These are phyloP conservation scores for Themeda triandra DNA, from an alignment of 176 grass and related monocot species.

Conservation along the genomic window DNA sequence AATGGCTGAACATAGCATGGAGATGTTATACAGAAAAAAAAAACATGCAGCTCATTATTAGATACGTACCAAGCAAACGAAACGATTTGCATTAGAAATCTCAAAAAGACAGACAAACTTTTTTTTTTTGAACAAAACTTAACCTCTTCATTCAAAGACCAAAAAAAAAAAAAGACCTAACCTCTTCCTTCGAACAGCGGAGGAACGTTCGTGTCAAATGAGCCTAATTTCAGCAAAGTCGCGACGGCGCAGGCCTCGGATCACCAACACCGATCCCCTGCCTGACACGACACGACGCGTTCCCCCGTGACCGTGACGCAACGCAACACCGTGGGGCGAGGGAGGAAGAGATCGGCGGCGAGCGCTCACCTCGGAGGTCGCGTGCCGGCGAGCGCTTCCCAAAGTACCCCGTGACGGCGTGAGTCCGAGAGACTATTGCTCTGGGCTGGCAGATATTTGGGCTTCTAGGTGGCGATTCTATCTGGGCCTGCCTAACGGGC, in stretches of 20 bases:
- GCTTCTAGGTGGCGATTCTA: background rate
- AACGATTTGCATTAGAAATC: background rate
- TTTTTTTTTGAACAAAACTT: too few species aligned
- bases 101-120: background rate
- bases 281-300: too few species aligned
- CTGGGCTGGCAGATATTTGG: background rate
- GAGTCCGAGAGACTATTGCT: background rate
- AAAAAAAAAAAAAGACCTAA: too few species aligned
- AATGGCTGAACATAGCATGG: background rate
- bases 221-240: background rate
- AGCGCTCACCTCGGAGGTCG: background rate
- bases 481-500: background rate
- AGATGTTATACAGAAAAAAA: background rate
- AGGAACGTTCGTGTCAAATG: background rate
- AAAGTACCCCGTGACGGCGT: too few species aligned
- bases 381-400: background rate
- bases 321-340: background rate
- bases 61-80: background rate
- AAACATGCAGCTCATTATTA: background rate
- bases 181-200: too few species aligned
- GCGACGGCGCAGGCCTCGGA: background rate
- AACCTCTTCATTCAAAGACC: too few species aligned
- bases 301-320: too few species aligned
- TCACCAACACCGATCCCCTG: background rate
- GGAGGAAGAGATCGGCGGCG: background rate